phyloP scores from a whole-genome alignment of 1,139 yeast species.

The Komagataea norvegica region DNA sequence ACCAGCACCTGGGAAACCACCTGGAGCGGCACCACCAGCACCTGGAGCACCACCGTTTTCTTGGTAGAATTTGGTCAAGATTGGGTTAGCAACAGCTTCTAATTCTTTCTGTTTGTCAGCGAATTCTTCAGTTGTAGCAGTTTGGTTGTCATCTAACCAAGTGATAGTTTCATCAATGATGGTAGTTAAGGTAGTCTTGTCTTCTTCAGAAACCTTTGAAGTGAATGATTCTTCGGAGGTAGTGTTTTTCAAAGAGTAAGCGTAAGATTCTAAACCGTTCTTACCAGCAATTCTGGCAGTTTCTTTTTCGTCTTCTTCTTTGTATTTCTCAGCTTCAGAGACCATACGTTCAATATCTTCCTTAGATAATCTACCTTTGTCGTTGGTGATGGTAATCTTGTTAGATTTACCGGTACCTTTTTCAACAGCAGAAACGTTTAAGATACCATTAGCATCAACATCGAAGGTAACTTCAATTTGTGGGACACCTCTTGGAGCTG shows the following conservation, averaged over 20 bases:
- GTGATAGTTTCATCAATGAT: slow-evolving; percentile 81
- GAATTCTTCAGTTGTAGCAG: slow-evolving; percentile 85
- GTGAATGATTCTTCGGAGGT: slow-evolving; percentile 74
- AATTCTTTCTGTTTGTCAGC: slow-evolving; percentile 90
- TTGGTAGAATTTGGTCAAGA: slow-evolving; percentile 88
- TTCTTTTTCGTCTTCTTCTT: slow-evolving; percentile 82
- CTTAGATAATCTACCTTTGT: slow-evolving; percentile 93
- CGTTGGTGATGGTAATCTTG: slow-evolving; percentile 84
- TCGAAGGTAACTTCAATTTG: slow-evolving; percentile 92
- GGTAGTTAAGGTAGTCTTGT: slow-evolving; percentile 72
- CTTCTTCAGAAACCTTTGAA: slow-evolving; percentile 78
- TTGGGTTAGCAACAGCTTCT: slow-evolving; percentile 90
- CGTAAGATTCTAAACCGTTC: slow-evolving; percentile 90
- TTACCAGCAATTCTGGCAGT: slow-evolving; percentile 73
- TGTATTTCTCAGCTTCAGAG: slow-evolving; percentile 81
- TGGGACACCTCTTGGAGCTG: slow-evolving; percentile 96
- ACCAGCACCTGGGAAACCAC: slow-evolving; percentile 66
- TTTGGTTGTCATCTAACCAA: slow-evolving; percentile 85
- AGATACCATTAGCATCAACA: slow-evolving; percentile 88
- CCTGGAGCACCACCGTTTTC: slow-evolving; percentile 65
- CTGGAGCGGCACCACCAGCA: slow-evolving; percentile 66
- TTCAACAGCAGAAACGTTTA: slow-evolving; percentile 90
- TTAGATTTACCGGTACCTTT: slow-evolving; percentile 81
- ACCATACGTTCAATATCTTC: slow-evolving; percentile 96
- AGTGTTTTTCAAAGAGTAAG: slow-evolving; percentile 85